Evolutionary conservation across 768 basidiomycete species (phyloP), one percentile per base, ranked within the genome.

Genomic region (Galerina marginata): DNA sequence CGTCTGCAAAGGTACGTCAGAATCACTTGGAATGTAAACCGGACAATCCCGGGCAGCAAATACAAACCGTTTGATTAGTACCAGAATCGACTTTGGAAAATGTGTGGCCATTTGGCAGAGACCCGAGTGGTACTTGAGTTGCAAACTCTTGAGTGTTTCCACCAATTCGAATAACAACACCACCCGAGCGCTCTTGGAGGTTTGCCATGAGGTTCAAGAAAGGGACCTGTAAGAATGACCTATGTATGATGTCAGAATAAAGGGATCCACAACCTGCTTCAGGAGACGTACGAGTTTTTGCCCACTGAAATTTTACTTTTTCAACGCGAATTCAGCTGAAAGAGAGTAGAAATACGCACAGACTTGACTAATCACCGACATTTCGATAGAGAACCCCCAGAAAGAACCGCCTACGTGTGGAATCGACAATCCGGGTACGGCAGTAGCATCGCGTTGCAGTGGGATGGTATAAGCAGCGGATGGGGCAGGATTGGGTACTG

Each of bases 121-220:
- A 77, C 45, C 60, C 60, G 9, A 52, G 26, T 25, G 77, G 77
- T 5, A 85, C 84, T 66, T 86, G 70, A 4, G 75, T 71, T 6
- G 86, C 87, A 5, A 77, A 81, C 59, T 94, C 92, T 69, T 93
- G 92, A 0, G 88, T 87, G 73, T 93, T 93, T 39, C 92, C 92
- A 26, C 92, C 91, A 1, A 93, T 77, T 44, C 92, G 84, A 25
- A 92, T 75, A 11, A 83, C 75, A 7, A 91, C 87, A 2, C 72
- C 71, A 0, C 90, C 90, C 4, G 83, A 83, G 25, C 92, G 82
- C 60, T 83, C 79, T 50, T 77, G 78, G 4, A 94, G 76, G 64
- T 90, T 89, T 9, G 86, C 78, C 75, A 94, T 83, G 33, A 93
- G 79, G 71, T 93, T 93, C 16, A 92, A 79, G 74, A 92, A 91